Base-by-base conservation (phyloP, 2,329 filamentous ascomycete genomes). In the Calycina marina region DNA sequence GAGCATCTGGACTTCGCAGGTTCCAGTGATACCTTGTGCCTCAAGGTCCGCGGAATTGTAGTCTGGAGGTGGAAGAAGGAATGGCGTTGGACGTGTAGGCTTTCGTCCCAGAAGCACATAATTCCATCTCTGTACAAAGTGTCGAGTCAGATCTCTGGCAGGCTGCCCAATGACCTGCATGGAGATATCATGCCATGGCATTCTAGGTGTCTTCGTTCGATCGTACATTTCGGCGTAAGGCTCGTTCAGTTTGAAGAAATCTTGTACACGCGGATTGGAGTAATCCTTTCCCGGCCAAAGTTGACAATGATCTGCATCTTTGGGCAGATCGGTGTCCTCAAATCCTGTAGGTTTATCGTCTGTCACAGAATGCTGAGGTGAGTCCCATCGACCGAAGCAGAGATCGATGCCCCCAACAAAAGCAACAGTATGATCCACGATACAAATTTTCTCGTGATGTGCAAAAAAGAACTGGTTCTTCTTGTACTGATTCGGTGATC, bases 391-490 rank as follows among this genome's bases (percentile, higher is more conserved):
- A 28, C 90, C 90, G 54, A 96, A 94, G 57, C 90, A 98, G 14
- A 98, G 64, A 60, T 98, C 90, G 40, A 98, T 83, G 20, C 90
- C 90, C 38, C 90, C 90, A 30, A 93, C 77, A 54, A 98, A 96
- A 8, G 88, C 90, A 30, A 96, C 75, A 33, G 88, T 90, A 50
- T 96, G 90, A 52, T 98, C 90, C 12, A 98, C 81, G 25, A 98
- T 75, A 49, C 85, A 88, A n/a, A 98, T 70, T 58, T 98, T 98
- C 55, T 98, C 90, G 57, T 98, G 90, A 52, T 98, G 90, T 1
- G 90, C 90, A 66, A 92, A 98, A 63, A 98, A 98, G 61, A 98
- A 98, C 28, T 93, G 93, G 49, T 96, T 96, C 59, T 98, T 93
- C 50, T 93, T 82, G 58, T 96, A 86, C 56, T 98, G 90, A 47